Percentiles rank a stretch among this genome's conserved stretches.
These are phyloP conservation scores for Fusarium subglutinans DNA, from an alignment of 2,329 filamentous ascomycete genomes.

Conservation along the genomic window DNA sequence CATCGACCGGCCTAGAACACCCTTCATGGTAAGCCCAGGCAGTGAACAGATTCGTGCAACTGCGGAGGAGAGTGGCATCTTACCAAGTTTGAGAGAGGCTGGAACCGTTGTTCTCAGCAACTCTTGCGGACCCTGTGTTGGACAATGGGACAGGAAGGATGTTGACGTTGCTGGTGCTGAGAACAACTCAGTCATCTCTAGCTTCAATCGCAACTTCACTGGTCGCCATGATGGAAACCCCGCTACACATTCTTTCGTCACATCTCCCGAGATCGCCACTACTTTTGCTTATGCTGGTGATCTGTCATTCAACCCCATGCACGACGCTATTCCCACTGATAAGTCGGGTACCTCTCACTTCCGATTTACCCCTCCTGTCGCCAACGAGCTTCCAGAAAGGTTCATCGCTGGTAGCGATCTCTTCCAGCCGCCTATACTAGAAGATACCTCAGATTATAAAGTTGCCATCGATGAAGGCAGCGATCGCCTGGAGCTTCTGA, in stretches of 20 bases:
- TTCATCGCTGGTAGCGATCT: not conserved
- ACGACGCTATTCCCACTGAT: conserved; percentile 72
- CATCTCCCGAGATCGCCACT: conserved; percentile 94
- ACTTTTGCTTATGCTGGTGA: conserved; percentile 92
- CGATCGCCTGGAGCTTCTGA: conserved; percentile 45
- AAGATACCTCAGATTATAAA: not conserved
- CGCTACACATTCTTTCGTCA: conserved; percentile 66
- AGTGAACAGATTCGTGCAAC: conserved; percentile 97
- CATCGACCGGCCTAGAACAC: conserved; percentile 82
- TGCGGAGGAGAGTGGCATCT: conserved; percentile 86
- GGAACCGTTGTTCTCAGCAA: conserved; percentile 77
- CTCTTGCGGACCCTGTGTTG: conserved; percentile 60
- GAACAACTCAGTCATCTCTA: conserved; percentile 90
- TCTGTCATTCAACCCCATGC: conserved; percentile 96
- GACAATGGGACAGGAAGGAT: conserved; percentile 94
- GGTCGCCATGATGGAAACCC: conserved; percentile 51
- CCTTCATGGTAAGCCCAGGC: conserved; percentile 95
- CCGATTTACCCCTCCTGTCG: not conserved
- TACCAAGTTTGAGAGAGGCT: conserved; percentile 94
- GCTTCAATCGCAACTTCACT: conserved; percentile 64
- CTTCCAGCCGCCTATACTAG: not conserved
- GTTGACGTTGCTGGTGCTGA: conserved; percentile 62
- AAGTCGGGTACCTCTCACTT: conserved; percentile 52
- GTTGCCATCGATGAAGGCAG: conserved; percentile 36
- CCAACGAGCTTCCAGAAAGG: not conserved